Evolutionary conservation across 2,329 filamentous ascomycete species (phyloP), one percentile per base, ranked within the genome.

Genomic region (Diaporthe vexans): DNA sequence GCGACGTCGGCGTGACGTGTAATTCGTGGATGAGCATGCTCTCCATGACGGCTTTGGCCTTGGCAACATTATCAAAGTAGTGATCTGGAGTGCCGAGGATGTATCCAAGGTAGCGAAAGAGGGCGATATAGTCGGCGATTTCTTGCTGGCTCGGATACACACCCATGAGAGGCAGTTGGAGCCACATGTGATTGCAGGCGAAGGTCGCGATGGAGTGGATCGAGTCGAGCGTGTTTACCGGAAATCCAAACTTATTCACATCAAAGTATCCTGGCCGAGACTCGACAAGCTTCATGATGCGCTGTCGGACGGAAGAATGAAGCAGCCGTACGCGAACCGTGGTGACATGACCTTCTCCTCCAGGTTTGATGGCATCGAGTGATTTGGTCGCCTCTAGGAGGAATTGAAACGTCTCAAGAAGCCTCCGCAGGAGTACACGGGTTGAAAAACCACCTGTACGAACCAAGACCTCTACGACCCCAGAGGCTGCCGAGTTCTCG

Each of bases 141-240:
- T 59, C 57, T 59, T 59, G 57, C 33, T 10, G 35, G 13, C 37
- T 40, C 13, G 57, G 57, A 21, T 59, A 33, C 35, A 59, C 57
- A 24, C 57, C 57, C 57, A 59, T 59, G 11, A 40, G 35, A 13
- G 57, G 57, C 13, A 59, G 57, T 19, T 59, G 57, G 9, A 59
- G 57, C 57, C 57, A 59, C 57, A 59, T 59, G 57, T 59, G 57
- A 17, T 59, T 59, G 35, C 57, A 59, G n/a, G 57, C 57, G 24
- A 59, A 59, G 15, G 57, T 59, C 21, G 57, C 40, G 57, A 59
- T 40, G 35, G 57, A 59, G 10, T 59, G 57, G 35, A 59, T 59
- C n/a, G 57, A 59, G 57, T 59, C 57, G 13, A 59, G 35, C 57
- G n/a, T 59, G 57, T 59, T 59, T 13, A 59, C 57, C 6, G 57